Conservation (phyloP, 306 rosid species). For the Trifolium dubium region DNA sequence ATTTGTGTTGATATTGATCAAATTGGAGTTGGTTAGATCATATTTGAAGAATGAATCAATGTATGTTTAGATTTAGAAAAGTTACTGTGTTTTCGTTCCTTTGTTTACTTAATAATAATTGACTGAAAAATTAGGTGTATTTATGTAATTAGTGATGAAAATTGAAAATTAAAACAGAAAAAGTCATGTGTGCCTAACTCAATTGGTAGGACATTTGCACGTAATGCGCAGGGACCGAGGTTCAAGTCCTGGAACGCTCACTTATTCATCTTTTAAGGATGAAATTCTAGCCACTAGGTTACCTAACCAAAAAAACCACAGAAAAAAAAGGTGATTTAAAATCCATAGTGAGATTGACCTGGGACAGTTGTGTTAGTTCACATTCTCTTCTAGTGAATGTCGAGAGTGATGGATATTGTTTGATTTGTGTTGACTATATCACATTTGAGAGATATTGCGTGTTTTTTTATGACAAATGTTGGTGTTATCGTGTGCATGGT, state of each 20-base stretch:
- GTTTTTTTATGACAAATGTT: neutral
- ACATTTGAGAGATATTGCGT: neutral
- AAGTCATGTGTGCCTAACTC: no score
- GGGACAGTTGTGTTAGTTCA: conserved; percentile 7
- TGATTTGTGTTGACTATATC: conserved; percentile 2
- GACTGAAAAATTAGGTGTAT: neutral
- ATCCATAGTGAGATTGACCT: neutral
- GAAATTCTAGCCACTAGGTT: no score
- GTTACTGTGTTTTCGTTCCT: neutral
- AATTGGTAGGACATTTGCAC: no score
- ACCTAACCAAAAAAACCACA: neutral
- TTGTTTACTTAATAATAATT: neutral
- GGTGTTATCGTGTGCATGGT: neutral
- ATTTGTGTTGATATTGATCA: conserved; percentile 14
- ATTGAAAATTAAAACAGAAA: neutral
- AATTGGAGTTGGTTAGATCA: conserved; percentile 25
- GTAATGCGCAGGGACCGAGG: no score
- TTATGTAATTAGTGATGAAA: conserved; percentile 7
- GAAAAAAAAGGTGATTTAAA: neutral
- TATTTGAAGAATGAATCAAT: conserved; percentile 12
- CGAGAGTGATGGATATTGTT: conserved; percentile 1
- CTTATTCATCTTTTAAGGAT: no score
- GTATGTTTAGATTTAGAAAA: conserved; percentile 18
- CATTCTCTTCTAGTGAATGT: conserved; percentile 28
- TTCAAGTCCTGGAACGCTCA: no score